Base-by-base conservation (phyloP, 1,284 basidiomycete genomes). In the Cutaneotrichosporon sp. region DNA sequence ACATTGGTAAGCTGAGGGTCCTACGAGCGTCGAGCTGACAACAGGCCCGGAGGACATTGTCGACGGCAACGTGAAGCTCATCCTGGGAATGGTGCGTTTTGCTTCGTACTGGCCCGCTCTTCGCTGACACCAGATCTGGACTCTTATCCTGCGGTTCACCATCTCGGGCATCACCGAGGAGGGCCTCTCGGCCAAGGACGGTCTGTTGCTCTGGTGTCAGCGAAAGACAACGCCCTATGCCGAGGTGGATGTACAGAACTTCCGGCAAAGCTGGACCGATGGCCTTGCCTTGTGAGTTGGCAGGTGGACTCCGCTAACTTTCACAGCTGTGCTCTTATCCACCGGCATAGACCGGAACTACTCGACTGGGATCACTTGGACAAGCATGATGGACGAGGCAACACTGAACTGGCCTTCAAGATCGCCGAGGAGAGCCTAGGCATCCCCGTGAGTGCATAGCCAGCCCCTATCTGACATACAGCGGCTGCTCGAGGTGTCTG, bases 161-260 rank as follows among this genome's bases (percentile, higher is more conserved):
- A 98, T 99, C 70, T 94, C 96, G 18, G 94, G 96, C 74, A 98
- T 99, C 82, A 96, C 88, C 92, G 93, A 96, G 84, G 96, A 98
- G 81, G 96, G 96, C 61, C 86, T 97, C 31, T 96, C 93, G 7
- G 96, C 96, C 1, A 95, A 96, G 79, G 97, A 98, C 78, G 96
- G 94, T 51, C 85, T 99, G 14, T 83, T 99, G 2, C 85, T 99
- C 1, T 99, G 96, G 96, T 97, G 95, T 83, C 96, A 98, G 76
- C 87, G 96, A 62, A 97, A 97, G 82, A 99, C 97, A 0, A 87
- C 86, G 34, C 88, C 89, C 0, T 98, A 99, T 81, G 65, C 65
- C n/a, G 91, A 95, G 72, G 95, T 98, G 21, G 83, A 97, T 61
- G 92, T 99, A 9, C 87, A 91, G 81, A 92, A 98, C 77, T 99